Percentiles rank a stretch among this genome's conserved stretches.
phyloP scores from a whole-genome alignment of 2,329 filamentous ascomycete genomes.

The Claviceps africana region DNA sequence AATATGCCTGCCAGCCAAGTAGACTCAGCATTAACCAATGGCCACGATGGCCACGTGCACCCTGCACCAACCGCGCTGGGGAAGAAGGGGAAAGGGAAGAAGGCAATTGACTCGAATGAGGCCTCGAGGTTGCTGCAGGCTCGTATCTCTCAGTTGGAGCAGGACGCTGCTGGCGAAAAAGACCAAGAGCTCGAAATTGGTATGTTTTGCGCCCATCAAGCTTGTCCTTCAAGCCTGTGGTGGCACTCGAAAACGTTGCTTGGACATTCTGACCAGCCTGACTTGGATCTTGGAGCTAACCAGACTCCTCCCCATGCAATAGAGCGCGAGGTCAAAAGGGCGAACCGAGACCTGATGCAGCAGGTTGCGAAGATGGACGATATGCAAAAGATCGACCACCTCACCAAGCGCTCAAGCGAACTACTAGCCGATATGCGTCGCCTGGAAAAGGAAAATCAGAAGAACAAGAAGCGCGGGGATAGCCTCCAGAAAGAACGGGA shows the following conservation, averaged over 20 bases:
- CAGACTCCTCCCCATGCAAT: constrained; percentile 6
- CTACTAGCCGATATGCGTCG: constrained; percentile 91
- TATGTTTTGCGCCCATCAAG: constrained; percentile 21
- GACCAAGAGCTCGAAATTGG: constrained; percentile 94
- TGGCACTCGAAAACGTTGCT: background rate
- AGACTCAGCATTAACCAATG: constrained; percentile 29
- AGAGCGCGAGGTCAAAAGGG: constrained; percentile 92
- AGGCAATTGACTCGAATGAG: constrained; percentile 70
- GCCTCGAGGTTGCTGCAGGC: constrained; percentile 83
- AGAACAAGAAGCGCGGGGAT: constrained; percentile 91
- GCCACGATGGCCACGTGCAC: constrained; percentile 25
- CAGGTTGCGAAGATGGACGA: constrained; percentile 86
- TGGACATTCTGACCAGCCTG: background rate
- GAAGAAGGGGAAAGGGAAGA: constrained; percentile 82
- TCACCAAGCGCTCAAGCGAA: constrained; percentile 84
- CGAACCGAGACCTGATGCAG: constrained; percentile 77
- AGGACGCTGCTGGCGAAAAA: constrained; percentile 84
- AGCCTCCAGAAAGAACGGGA: constrained; percentile 95
- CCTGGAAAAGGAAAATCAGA: constrained; percentile 82
- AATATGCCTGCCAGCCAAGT: constrained; percentile 26
- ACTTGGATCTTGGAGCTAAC: background rate
- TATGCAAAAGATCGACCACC: constrained; percentile 76
- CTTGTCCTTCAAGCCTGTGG: background rate
- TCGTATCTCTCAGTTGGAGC: constrained; percentile 89
- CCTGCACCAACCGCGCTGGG: constrained; percentile 25